Percentiles rank a stretch among this genome's conserved stretches.
Conservation (phyloP, 2,329 filamentous ascomycete genomes). For the Colletotrichum abscissum region DNA sequence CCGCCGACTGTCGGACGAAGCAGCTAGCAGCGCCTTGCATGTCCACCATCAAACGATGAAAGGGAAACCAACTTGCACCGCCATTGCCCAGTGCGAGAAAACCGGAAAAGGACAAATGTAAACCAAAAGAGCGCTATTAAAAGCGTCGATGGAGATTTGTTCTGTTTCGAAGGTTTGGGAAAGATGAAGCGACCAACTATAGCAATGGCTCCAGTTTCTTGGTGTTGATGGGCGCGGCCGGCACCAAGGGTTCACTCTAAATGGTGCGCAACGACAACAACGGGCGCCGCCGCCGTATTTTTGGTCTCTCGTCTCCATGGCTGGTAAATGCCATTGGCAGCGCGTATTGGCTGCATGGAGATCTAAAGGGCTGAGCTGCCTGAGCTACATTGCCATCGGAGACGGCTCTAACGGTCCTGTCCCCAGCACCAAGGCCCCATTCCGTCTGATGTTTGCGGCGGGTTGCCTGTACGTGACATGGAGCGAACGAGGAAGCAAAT, state of each 20-base stretch:
- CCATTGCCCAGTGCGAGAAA: neutral
- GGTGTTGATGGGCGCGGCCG: neutral
- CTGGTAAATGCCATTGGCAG: constrained; percentile 12
- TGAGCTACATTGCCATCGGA: constrained; percentile 1
- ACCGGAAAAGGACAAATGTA: neutral
- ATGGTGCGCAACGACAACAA: constrained; percentile 15
- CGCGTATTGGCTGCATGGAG: constrained; percentile 14
- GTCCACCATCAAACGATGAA: neutral
- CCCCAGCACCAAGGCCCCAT: neutral
- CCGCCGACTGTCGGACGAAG: constrained; percentile 28
- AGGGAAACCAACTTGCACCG: neutral
- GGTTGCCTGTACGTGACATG: neutral
- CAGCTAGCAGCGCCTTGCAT: constrained; percentile 30
- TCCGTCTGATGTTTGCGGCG: constrained; percentile 17
- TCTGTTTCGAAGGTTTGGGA: neutral
- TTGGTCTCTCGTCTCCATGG: neutral
- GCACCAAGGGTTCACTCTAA: constrained; percentile 5
- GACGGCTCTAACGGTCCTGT: constrained; percentile 6
- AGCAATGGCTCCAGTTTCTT: neutral
- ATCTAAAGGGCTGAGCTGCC: constrained; percentile 12
- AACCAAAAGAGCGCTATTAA: neutral
- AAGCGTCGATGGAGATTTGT: neutral
- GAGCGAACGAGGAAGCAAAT: neutral
- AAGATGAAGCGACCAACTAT: neutral
- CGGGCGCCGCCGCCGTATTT: neutral